Evolutionary conservation across 192 early-diverging fungal genomes (phyloP).

Genomic region (Thamnidium elegans): DNA sequence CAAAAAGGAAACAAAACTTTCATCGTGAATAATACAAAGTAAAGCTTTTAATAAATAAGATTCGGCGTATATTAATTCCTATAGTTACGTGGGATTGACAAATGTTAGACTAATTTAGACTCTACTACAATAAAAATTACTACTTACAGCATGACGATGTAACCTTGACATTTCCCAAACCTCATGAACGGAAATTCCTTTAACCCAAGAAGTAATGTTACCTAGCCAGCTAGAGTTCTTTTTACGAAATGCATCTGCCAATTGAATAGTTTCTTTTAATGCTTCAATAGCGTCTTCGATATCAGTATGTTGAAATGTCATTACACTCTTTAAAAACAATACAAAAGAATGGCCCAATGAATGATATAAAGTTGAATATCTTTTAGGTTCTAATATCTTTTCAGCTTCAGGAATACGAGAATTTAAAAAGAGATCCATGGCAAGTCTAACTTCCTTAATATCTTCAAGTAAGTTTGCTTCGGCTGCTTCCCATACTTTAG

Average conservation of each 20-base stretch:
- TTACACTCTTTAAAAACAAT: conserved; percentile 61
- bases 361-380: conserved; percentile 61
- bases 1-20: conserved; percentile 71
- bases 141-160: conserved; percentile 62
- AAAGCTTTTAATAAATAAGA: conserved; percentile 68
- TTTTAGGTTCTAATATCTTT: conserved; percentile 42
- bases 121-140: background rate
- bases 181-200: conserved; percentile 40
- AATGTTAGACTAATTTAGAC: no score
- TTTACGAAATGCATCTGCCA: conserved; percentile 64
- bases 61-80: conserved; percentile 83
- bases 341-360: conserved; percentile 73
- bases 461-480: conserved; percentile 50
- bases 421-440: conserved; percentile 76
- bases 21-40: conserved; percentile 70
- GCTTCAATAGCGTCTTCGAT: conserved; percentile 62
- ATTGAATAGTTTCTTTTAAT: conserved; percentile 58
- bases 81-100: no score
- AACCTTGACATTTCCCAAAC: conserved; percentile 52
- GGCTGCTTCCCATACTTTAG: background rate
- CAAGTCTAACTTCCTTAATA: conserved; percentile 52
- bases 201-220: conserved; percentile 44
- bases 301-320: conserved; percentile 76
- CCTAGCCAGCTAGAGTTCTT: conserved; percentile 48
- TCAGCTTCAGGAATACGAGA: conserved; percentile 72